Evolutionary conservation across 345 rosid species (phyloP), one percentile per base, ranked within the genome.

Genomic region (Gossypium stocksii): DNA sequence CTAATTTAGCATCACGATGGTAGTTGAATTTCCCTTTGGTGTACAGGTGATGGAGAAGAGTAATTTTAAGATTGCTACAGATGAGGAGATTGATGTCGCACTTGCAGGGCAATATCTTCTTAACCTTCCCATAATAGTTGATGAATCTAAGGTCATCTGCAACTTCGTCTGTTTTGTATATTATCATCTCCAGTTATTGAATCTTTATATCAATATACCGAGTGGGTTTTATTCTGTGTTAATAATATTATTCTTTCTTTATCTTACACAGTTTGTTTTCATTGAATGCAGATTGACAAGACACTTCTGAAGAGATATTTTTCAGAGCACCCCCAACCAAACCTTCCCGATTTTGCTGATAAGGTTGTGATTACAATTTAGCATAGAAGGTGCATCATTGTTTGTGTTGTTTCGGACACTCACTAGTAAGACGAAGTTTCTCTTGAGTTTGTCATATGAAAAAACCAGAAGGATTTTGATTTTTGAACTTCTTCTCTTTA

Each of bases 81-180:
- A 89, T 70, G 98, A 92, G 9, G 98, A 94, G 90, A 87, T 89
- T 76, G 93, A 91, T 38, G 86, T 94, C 83, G 98, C 98, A 64
- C 93, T 73, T 41, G 82, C 92, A 22, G 98, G 93, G 63, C 97
- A 94, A 82, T 94, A 94, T 77, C 97, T 90, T 80, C 83, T 88
- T 15, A 91, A 92, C 84, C 95, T 94, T 80, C 98, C 98, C 68
- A 94, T 94, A 73, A 76, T 78, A 57, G 98, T 94, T 76, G 93
- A 94, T 75, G 97, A 94, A 68, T 83, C 95, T 9, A 94, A 92
- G 97, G 98, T 94, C 19, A 23, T 67, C 74, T 81, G 73, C 59
- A 59, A 62, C 41, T 20, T 29, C 48, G 27, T 41, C 17, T 56
- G 61, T 34, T 44, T 29, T 29, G 38, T 34, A 34, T 34, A 20